These are phyloP conservation scores for Botrytis byssoidea DNA, from an alignment of 2,329 filamentous ascomycete species.

Conservation along the genomic window DNA sequence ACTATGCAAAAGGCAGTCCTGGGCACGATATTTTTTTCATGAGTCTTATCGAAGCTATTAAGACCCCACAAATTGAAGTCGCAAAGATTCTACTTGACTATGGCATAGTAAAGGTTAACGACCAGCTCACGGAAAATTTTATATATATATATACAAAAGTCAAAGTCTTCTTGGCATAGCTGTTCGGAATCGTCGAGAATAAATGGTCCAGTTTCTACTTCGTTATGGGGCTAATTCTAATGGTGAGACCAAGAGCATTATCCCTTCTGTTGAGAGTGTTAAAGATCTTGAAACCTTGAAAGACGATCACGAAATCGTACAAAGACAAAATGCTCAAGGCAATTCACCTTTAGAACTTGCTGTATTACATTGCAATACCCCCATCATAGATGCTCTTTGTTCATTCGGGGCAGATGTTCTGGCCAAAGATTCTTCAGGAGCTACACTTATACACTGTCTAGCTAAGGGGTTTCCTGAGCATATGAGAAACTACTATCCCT, in stretches of 20 bases:
- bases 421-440: background rate
- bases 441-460: background rate
- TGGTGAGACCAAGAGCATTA: accelerated
- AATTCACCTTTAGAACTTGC: background rate
- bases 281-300: background rate
- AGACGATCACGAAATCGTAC: background rate
- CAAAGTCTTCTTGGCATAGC: background rate
- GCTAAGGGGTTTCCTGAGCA: accelerated
- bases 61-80: background rate
- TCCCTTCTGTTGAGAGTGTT: accelerated
- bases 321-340: accelerated
- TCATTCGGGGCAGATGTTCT: background rate
- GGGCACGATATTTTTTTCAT: accelerated
- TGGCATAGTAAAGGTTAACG: background rate
- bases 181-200: accelerated
- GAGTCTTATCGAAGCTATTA: accelerated
- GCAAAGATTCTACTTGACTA: background rate
- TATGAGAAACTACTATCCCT: accelerated
- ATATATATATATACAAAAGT: accelerated
- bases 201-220: background rate
- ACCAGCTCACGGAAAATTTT: background rate
- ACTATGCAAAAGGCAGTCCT: background rate
- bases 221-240: accelerated
- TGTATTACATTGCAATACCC: background rate
- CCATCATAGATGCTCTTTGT: background rate